Evolutionary conservation across 345 rosid species (phyloP), one percentile per base, ranked within the genome.

Genomic region (Citrus medica): DNA sequence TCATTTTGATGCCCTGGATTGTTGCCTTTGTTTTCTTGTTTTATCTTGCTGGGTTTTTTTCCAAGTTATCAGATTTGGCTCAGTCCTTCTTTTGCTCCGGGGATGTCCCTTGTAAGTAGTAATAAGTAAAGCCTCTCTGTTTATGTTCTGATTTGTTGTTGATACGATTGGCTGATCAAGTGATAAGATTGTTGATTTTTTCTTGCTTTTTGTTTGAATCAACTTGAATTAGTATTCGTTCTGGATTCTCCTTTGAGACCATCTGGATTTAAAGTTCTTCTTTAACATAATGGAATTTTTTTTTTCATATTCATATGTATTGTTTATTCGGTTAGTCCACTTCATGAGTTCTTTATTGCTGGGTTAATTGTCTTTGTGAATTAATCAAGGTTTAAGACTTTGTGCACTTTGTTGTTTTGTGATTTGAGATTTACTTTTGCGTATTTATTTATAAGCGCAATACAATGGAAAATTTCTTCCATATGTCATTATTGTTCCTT

Each of bases 1-100:
- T 83, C 40, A 28, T 83, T 24, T 74, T 80, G 74, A 71, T 75
- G 77, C 79, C 79, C 55, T 71, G 83, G 67, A 24, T 75, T 28
- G 6, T 72, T 38, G 59, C 63, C 9, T 51, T 74, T 33, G 80
- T 63, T 71, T 33, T 59, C 21, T 65, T 70, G 33, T 46, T 80
- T 40, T 80, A 58, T 67, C 25, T 17, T n/a, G 63, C 75, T 38
- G 74, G 65, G 16, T 37, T 74, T 38, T 48, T 70, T 38, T 78
- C 81, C 61, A 35, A n/a, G 37, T 51, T 70, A 32, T 70, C 60
- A 46, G 61, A 51, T 48, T 10, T 28, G 60, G 40, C 37, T 17
- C 74, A 55, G 16, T 77, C 81, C 12, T 27, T 78, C 24, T 42
- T 78, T 46, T 7, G 42, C 28, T 51, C 71, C 7, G 6, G 30